These are phyloP conservation scores for Teratosphaeria gauchensis DNA, from an alignment of 2,329 filamentous ascomycete species.

Conservation along the genomic window DNA sequence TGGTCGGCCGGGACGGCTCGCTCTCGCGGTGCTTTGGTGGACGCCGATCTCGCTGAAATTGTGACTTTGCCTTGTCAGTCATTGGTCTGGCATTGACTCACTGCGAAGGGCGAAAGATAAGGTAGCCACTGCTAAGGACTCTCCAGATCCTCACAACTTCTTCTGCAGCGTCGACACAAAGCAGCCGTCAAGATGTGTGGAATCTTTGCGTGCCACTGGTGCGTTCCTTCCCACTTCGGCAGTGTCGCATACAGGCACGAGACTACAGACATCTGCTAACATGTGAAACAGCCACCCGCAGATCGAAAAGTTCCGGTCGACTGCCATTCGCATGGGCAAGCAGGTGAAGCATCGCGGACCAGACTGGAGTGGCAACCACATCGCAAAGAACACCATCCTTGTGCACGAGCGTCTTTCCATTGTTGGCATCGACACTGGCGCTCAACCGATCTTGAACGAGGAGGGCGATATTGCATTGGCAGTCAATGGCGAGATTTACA, in stretches of 20 bases:
- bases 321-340: conserved; percentile 85
- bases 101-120: neutral
- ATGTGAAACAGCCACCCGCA: conserved; percentile 60
- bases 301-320: conserved; percentile 93
- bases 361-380: conserved; percentile 90
- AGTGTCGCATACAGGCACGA: neutral
- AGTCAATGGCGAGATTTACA: conserved; percentile 99
- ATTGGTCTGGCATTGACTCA: neutral
- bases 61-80: neutral
- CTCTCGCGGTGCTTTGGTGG: neutral
- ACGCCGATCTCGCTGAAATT: neutral
- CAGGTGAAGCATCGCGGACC: conserved; percentile 94
- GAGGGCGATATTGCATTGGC: conserved; percentile 82
- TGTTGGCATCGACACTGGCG: conserved; percentile 92
- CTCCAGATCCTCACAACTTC: neutral
- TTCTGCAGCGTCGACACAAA: neutral
- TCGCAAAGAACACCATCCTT: conserved; percentile 86
- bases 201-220: conserved; percentile 93
- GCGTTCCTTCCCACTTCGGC: conserved; percentile 10
- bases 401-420: conserved; percentile 97
- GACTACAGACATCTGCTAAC: conserved; percentile 10
- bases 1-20: neutral
- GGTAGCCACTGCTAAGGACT: neutral
- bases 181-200: conserved; percentile 69
- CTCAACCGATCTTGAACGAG: conserved; percentile 87